Evolutionary conservation across 176 grass and related monocot species (phyloP), one percentile per base, ranked within the genome.

Genomic region (Rhynchospora breviuscula): DNA sequence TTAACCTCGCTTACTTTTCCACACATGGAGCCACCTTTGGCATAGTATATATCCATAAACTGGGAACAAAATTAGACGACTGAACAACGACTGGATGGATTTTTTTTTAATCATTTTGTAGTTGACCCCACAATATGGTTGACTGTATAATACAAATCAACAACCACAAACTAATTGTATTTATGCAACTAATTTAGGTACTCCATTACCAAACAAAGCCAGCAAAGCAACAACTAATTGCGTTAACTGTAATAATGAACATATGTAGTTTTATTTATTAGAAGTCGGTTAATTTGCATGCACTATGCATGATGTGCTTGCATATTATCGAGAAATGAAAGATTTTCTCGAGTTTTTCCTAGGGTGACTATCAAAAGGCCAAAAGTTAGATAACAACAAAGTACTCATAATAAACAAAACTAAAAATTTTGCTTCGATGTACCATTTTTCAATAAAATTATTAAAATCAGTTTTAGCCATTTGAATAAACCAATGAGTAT

Each of bases 181-280:
- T 21, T 75, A 22, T 73, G 45, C 14, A 75, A 75, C n/a, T 51
- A 74, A 74, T 52, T 35, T 13, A 23, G 2, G n/a, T 5, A 74
- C 70, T 52, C n/a, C 70, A 74, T 52, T 51, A 74, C 45, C 53
- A 52, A 75, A 75, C 11, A 53, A 75, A 75, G 47, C 47, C 47
- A 75, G 47, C 47, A 52, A 75, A 52, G 46, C 71, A 75, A 75
- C 71, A 53, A 75, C 47, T 75, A 29, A 75, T 75, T 75, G 22
- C 18, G 52, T 74, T 53, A 23, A 40, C 13, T 67, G 64, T 47
- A 75, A 13, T 75, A 75, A 75, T 51, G 21, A 75, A 26, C 46
- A 75, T 53, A 18, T 19, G 22, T 23, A 53, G 3, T 21, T 75
- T 75, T 49, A 19, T 52, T 75, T 62, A 52, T 62, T 23, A 52